These are phyloP conservation scores for Aspergillus campestris DNA, from an alignment of 495 filamentous ascomycete genomes.

Conservation along the genomic window DNA sequence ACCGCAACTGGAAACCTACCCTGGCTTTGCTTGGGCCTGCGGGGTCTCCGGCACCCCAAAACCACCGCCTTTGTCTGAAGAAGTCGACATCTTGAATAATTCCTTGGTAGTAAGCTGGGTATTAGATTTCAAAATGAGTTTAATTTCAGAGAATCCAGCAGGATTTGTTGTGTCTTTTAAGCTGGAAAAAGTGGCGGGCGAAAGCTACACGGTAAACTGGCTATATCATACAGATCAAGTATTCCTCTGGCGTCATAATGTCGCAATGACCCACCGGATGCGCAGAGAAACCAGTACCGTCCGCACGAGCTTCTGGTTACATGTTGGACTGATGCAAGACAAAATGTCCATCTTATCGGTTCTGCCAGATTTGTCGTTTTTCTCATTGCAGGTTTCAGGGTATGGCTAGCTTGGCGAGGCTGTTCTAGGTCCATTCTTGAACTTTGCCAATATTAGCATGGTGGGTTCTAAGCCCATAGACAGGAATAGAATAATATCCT, in stretches of 20 bases:
- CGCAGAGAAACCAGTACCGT: background rate
- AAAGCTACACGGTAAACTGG: background rate
- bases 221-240: background rate
- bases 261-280: background rate
- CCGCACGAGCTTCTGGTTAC: background rate
- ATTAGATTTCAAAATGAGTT: too few relatives aligned
- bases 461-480: too few relatives aligned
- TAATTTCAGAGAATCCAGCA: background rate
- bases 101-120: too few relatives aligned
- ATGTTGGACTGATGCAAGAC: background rate
- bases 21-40: constrained; percentile 20
- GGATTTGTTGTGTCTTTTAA: background rate
- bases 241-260: constrained; percentile 15
- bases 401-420: background rate
- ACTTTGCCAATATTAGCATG: too few relatives aligned
- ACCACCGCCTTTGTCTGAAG: constrained; percentile 13
- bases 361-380: background rate
- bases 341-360: too few relatives aligned
- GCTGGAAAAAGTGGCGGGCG: background rate
- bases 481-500: too few relatives aligned
- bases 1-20: constrained; percentile 5
- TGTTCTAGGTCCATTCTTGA: too few relatives aligned
- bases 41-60: constrained; percentile 15
- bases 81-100: constrained; percentile 12
- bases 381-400: background rate